These are phyloP conservation scores for Grammothele lineata DNA, from an alignment of 768 basidiomycete genomes.

Conservation along the genomic window DNA sequence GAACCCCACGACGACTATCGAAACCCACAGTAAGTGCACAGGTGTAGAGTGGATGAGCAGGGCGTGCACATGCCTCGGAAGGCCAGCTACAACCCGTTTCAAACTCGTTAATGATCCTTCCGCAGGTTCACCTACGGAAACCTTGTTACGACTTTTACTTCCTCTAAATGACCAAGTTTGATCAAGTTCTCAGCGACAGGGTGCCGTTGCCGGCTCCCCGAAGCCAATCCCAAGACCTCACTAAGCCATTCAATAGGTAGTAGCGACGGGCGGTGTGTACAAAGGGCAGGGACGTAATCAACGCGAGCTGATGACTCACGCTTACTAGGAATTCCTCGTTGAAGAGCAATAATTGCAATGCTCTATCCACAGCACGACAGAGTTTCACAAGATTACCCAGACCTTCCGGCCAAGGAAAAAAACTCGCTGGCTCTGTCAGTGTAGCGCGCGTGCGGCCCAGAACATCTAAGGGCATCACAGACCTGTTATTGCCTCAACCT, in stretches of 20 bases:
- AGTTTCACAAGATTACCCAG: conserved; percentile 78
- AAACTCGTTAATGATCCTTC: not conserved
- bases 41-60: conserved; percentile 8
- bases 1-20: not conserved
- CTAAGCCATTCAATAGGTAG: conserved; percentile 90
- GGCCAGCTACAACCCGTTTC: not conserved
- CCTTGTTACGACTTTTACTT: not conserved
- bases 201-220: conserved; percentile 51
- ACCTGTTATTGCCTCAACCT: conserved; percentile 91
- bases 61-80: conserved; percentile 27
- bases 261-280: conserved; percentile 89
- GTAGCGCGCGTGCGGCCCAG: conserved; percentile 85
- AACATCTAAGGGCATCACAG: conserved; percentile 90
- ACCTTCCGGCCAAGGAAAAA: conserved; percentile 72
- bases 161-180: not conserved
- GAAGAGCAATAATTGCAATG: conserved; percentile 91
- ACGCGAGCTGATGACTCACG: conserved; percentile 85
- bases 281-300: conserved; percentile 90
- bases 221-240: conserved; percentile 81
- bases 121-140: not conserved
- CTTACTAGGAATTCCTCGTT: conserved; percentile 89
- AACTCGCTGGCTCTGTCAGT: conserved; percentile 88
- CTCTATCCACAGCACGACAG: conserved; percentile 83
- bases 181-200: conserved; percentile 38
- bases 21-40: conserved; percentile 15